Base-by-base conservation (phyloP, 495 filamentous ascomycete species). In the Halenospora varia region DNA sequence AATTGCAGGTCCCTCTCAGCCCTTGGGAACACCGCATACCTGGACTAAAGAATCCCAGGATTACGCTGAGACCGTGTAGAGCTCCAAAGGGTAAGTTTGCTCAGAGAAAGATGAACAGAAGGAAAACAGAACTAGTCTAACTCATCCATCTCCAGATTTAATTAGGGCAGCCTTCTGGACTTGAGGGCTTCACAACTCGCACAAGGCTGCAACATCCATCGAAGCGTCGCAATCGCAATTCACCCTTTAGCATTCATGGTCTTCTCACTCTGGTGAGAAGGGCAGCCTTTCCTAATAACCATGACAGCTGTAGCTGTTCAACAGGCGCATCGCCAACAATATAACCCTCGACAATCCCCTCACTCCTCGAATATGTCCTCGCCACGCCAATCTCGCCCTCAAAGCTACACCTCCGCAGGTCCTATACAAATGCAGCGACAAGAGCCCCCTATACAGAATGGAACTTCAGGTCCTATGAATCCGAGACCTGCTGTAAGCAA, bases 351-450 rank as follows among this genome's bases (percentile, higher is more conserved):
- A 59, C 57, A 63, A 19, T 63, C 64, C 9, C 42, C 60, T 48
- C 64, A 63, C 39, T 57, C 63, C 10, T 63, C 64, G 4, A 62
- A 63, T 47, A 57, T 57, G 40, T 50, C 60, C 11, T 62, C 63
- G 4, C 42, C 61, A 2, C 57, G 61, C 11, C 72, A 62, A 29
- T 61, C 51, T 60, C 63, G 53, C 77, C 79, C 51, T 75, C 77
- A 52, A 75, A 80, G 20, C 79, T 81, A 61, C 73, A 73, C 10
- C 65, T 61, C 52, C 18, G 47, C 59, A 18, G 49, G 10, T 11
- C 17, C 44, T 10, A 2, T 17, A 8, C 54, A 59, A 13, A 25
- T 41, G 19, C 55, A 55, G 22, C 57, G 56, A 55, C 54, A 61
- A 59, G 57, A 57, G 24, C 39, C 41, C 15, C 45, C 53, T 22